Base-by-base conservation (phyloP, 2,329 filamentous ascomycete genomes). In the Xylaria sp. region DNA sequence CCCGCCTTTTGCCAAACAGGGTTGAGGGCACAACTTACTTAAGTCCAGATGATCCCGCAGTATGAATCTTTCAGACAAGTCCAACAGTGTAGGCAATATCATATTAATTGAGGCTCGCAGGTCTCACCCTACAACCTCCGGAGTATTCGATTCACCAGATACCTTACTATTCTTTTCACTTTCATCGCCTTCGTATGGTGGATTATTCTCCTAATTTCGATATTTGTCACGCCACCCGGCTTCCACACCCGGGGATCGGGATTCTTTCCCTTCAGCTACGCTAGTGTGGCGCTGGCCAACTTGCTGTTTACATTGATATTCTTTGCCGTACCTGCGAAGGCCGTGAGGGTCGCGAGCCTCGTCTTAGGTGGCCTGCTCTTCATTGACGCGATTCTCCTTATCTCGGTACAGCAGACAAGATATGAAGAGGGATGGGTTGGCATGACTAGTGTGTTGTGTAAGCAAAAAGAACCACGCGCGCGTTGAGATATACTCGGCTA, bases 341-440 rank as follows among this genome's bases (percentile, higher is more conserved):
- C 92, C 0, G 91, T 95, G 77, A 89, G 93, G 65, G 84, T 97
- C 59, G 86, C 93, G 69, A 91, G 90, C 42, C 82, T 92, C 48
- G 81, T 93, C 48, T 86, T 94, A 71, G 86, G 90, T 0, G 81
- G 85, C 1, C 81, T 96, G 19, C 82, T 97, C 19, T 79, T 93
- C 4, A 81, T 95, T 53, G 89, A 97, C 77, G 88, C 92, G 81
- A 89, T 97, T 74, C 85, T 98, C 61, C 91, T 97, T 47, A 81
- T 97, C 2, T 85, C 91, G 0, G 93, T 97, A 0, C 84, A 89
- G 56, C 87, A 89, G 71, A 86, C 95, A 17, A 88, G 95, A 14
- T 84, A 91, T 21, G 94, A 98, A 79, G 95, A 98, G 80, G 91
- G 93, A 36, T 97, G 94, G 91, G 90, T 96, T 0, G 96, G 96